Evolutionary conservation across 345 rosid genomes (phyloP).

Genomic region (Capsella bursapastoris): DNA sequence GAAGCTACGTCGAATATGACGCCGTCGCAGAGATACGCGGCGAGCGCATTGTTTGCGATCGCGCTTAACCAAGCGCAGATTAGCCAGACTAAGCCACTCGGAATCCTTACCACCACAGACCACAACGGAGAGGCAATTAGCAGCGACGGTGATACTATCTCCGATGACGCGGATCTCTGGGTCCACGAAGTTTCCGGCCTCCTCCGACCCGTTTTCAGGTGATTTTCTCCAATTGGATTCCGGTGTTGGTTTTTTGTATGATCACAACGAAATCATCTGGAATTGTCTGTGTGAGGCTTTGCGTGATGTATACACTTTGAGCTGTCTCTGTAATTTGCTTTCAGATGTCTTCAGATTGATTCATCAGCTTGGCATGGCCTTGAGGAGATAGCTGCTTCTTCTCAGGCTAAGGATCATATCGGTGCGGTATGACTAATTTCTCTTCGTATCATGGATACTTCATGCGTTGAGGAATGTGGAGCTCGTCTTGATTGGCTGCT

Average conservation of each 20-base stretch:
- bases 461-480: neutral
- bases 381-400: conserved; percentile 79
- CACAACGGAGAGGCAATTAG: conserved; percentile 46
- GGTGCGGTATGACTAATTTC: conserved; percentile 67
- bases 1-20: conserved; percentile 58
- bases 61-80: conserved; percentile 44
- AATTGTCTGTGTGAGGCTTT: neutral
- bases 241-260: neutral
- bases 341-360: conserved; percentile 75
- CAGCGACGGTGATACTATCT: conserved; percentile 55
- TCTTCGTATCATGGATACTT: neutral
- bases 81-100: conserved; percentile 65
- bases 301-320: conserved; percentile 19
- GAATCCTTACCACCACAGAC: conserved; percentile 34
- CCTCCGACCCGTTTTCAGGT: conserved; percentile 92
- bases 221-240: neutral
- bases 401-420: conserved; percentile 74
- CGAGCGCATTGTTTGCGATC: conserved; percentile 76
- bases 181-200: conserved; percentile 71
- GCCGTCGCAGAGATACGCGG: conserved; percentile 77
- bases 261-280: conserved; percentile 10
- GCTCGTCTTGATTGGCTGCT: conserved; percentile 7
- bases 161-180: conserved; percentile 76
- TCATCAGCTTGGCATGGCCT: conserved; percentile 80
- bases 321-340: conserved; percentile 7